A percentile compares a stretch with the other conserved stretches of the same genome.
Evolutionary conservation across 2,329 filamentous ascomycete genomes (phyloP).

Genomic region (Aspergillus awamori): DNA sequence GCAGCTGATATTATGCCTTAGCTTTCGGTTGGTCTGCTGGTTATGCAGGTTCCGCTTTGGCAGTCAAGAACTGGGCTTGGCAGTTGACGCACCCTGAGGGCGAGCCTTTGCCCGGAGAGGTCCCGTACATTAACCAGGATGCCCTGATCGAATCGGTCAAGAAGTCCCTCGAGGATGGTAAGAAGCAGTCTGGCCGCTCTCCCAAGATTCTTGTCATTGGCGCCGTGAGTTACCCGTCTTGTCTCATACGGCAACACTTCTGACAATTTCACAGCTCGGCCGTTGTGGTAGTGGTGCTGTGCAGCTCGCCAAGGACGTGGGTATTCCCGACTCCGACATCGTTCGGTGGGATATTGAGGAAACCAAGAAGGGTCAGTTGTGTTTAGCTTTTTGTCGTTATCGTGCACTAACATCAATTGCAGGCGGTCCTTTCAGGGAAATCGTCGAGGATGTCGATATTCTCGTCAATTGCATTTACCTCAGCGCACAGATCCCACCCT

Average conservation of each 20-base stretch:
- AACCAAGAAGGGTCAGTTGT: slow-evolving; percentile 62
- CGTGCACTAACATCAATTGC: slow-evolving; percentile 24
- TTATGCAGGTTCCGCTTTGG: slow-evolving; percentile 72
- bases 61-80: slow-evolving; percentile 79
- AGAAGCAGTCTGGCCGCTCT: slow-evolving; percentile 66
- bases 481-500: slow-evolving; percentile 74
- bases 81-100: slow-evolving; percentile 72
- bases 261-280: slow-evolving; percentile 35
- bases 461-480: slow-evolving; percentile 93
- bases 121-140: slow-evolving; percentile 66
- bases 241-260: background rate
- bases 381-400: background rate
- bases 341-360: slow-evolving; percentile 77
- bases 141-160: slow-evolving; percentile 75
- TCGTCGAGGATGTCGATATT: slow-evolving; percentile 68
- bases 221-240: slow-evolving; percentile 50
- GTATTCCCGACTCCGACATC: slow-evolving; percentile 70
- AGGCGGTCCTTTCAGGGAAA: slow-evolving; percentile 75
- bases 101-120: slow-evolving; percentile 65
- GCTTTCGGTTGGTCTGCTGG: slow-evolving; percentile 69
- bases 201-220: slow-evolving; percentile 84
- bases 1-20: slow-evolving; percentile 15
- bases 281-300: slow-evolving; percentile 85
- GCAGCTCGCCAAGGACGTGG: slow-evolving; percentile 74
- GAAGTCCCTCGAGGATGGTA: slow-evolving; percentile 67